Evolutionary conservation across 1,284 basidiomycete genomes (phyloP).

Genomic region (Boletus sp.): DNA sequence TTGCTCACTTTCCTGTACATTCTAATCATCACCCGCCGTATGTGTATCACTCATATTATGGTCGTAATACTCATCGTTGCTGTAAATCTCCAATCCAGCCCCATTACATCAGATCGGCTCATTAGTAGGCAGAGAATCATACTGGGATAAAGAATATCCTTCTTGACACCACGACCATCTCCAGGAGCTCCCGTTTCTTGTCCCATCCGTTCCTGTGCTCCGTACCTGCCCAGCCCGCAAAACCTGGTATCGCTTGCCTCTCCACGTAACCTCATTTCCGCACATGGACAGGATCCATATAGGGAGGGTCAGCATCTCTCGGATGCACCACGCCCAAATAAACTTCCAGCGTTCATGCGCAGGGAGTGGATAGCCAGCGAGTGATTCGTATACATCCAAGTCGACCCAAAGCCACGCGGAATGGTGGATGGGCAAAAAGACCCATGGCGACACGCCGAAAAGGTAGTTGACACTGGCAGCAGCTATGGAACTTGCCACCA

Average conservation of each 20-base stretch:
- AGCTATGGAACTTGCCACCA: slow-evolving; percentile 66
- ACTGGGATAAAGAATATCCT: slow-evolving; percentile 14
- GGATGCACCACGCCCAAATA: slow-evolving; percentile 68
- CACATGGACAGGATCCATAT: slow-evolving; percentile 80
- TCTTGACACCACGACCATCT: slow-evolving; percentile 13
- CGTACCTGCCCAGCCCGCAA: slow-evolving; percentile 61
- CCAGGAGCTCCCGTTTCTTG: slow-evolving; percentile 7
- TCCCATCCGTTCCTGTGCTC: slow-evolving; percentile 11
- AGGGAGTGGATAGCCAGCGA: slow-evolving; percentile 66
- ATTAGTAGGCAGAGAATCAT: slow-evolving; percentile 13
- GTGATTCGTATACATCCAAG: slow-evolving; percentile 67
- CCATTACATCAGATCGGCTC: slow-evolving; percentile 24
- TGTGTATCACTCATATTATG: slow-evolving; percentile 34
- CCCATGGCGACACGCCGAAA: slow-evolving; percentile 45
- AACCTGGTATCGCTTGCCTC: slow-evolving; percentile 67
- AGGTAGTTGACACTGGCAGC: slow-evolving; percentile 55
- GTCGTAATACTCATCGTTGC: slow-evolving; percentile 30
- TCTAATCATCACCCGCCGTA: slow-evolving; percentile 31
- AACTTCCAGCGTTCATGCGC: slow-evolving; percentile 53
- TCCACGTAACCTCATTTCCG: slow-evolving; percentile 80
- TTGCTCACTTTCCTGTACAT: slow-evolving; percentile 33
- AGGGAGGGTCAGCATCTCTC: slow-evolving; percentile 80
- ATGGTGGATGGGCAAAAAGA: slow-evolving; percentile 58
- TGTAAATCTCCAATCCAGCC: slow-evolving; percentile 27
- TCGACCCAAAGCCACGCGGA: slow-evolving; percentile 63